Conservation (phyloP, 2,329 filamentous ascomycete species). For the Diaporthe sp. region DNA sequence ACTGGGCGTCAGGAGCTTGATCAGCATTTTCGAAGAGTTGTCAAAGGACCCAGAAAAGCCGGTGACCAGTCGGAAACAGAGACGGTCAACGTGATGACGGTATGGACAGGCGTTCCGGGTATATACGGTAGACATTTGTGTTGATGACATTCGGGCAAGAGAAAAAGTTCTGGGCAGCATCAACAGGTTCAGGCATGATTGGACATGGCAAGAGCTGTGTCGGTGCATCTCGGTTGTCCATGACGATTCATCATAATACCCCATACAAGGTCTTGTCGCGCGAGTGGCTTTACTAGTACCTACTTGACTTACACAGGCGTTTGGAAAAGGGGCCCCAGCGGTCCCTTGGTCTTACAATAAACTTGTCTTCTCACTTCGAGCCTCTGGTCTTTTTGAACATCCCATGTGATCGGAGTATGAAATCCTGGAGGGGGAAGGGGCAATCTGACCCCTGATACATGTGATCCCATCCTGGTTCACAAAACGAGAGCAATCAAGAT, state of each 20-base stretch:
- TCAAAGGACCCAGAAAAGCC: constrained; percentile 40
- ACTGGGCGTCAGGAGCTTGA: constrained; percentile 77
- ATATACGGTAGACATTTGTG: constrained; percentile 25
- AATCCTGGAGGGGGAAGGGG: no score
- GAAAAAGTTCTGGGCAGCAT: constrained; percentile 35
- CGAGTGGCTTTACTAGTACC: constrained; percentile 13
- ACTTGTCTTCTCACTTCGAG: not conserved
- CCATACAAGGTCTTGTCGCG: constrained; percentile 30
- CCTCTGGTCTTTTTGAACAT: not conserved
- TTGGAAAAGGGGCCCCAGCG: constrained; percentile 7
- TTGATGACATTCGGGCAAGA: constrained; percentile 33
- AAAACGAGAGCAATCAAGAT: not conserved
- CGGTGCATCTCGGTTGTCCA: constrained; percentile 22
- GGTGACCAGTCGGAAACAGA: not conserved
- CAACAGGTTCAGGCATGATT: constrained; percentile 34
- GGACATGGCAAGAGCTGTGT: constrained; percentile 22
- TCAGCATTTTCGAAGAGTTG: constrained; percentile 77
- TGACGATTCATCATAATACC: constrained; percentile 34
- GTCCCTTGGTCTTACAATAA: constrained; percentile 25
- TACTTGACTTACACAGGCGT: constrained; percentile 27
- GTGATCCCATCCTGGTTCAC: not conserved
- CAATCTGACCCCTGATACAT: not conserved
- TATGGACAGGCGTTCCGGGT: constrained; percentile 26
- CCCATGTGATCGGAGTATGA: not conserved
- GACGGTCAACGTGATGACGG: constrained; percentile 20